These are phyloP conservation scores for Backusella westeae DNA, from an alignment of 192 early-diverging fungal species.

Conservation along the genomic window DNA sequence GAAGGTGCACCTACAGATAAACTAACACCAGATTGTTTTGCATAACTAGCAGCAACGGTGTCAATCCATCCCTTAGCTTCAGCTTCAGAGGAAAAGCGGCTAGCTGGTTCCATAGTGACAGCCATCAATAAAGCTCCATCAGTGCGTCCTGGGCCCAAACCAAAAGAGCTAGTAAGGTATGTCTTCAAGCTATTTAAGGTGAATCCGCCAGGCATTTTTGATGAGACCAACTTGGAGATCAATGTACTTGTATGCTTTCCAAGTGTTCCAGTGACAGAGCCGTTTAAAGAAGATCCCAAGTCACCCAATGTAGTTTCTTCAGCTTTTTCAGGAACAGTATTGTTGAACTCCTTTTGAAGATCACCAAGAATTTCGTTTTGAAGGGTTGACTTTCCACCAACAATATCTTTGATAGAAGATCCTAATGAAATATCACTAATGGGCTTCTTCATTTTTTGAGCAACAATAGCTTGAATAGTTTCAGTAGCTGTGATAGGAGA, in stretches of 20 bases:
- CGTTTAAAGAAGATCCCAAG: slow-evolving; percentile 63
- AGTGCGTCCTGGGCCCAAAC: slow-evolving; percentile 71
- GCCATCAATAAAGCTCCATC: slow-evolving; percentile 76
- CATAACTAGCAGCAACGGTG: slow-evolving; percentile 63
- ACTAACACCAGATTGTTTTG: slow-evolving; percentile 62
- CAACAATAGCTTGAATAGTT: slow-evolving; percentile 78
- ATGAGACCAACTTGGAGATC: slow-evolving; percentile 73
- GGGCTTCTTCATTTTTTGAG: slow-evolving; percentile 88
- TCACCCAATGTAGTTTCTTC: slow-evolving; percentile 88
- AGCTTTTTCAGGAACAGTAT: slow-evolving; percentile 81
- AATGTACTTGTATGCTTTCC: slow-evolving; percentile 80
- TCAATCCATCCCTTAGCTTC: slow-evolving; percentile 84
- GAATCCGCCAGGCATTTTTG: slow-evolving; percentile 94
- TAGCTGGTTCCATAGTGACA: slow-evolving; percentile 77
- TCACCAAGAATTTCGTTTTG: slow-evolving; percentile 98
- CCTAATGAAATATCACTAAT: slow-evolving; percentile 65
- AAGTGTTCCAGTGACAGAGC: slow-evolving; percentile 59
- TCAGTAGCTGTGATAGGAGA: slow-evolving; percentile 80
- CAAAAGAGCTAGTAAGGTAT: slow-evolving; percentile 66
- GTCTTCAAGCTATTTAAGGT: slow-evolving; percentile 71
- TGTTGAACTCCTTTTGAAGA: slow-evolving; percentile 87
- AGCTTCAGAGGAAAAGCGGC: slow-evolving; percentile 68
- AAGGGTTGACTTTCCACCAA: slow-evolving; percentile 94
- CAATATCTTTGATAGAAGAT: slow-evolving; percentile 91
- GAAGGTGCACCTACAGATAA: slow-evolving; percentile 42